Percentiles rank a stretch among this genome's conserved stretches.
Conservation (phyloP, 495 filamentous ascomycete genomes). For the Tricharina praecox region DNA sequence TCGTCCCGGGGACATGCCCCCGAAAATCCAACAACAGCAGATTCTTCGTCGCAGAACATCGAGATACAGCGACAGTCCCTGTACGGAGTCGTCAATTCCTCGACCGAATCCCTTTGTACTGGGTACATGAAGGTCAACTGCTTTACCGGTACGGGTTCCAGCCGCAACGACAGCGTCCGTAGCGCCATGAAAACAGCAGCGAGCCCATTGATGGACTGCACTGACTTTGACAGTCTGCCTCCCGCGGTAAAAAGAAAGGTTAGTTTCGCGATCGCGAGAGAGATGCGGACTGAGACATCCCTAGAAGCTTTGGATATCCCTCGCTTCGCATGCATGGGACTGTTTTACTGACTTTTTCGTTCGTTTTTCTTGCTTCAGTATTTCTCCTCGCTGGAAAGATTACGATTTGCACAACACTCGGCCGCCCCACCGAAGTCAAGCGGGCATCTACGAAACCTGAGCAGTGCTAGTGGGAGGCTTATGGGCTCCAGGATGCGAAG, state of each 20-base stretch:
- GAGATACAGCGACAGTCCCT: neutral
- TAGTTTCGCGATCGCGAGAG: slow-evolving; percentile 11
- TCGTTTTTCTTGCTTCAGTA: slow-evolving; percentile 32
- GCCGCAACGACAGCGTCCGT: slow-evolving; percentile 15
- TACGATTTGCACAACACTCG: slow-evolving; percentile 42
- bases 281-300: neutral
- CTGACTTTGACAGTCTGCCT: slow-evolving; percentile 30
- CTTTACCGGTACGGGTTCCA: slow-evolving; percentile 14
- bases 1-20: neutral
- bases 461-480: slow-evolving; percentile 29
- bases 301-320: neutral
- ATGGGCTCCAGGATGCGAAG: slow-evolving; percentile 26
- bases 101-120: slow-evolving; percentile 13
- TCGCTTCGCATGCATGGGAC: neutral
- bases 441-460: slow-evolving; percentile 30
- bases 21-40: neutral
- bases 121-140: slow-evolving; percentile 21
- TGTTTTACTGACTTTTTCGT: neutral
- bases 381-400: slow-evolving; percentile 48
- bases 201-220: slow-evolving; percentile 15
- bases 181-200: slow-evolving; percentile 14
- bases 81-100: slow-evolving; percentile 1
- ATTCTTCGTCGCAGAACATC: neutral
- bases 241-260: slow-evolving; percentile 31
- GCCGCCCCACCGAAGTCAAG: slow-evolving; percentile 23